phyloP scores from a whole-genome alignment of 495 filamentous ascomycete genomes.

The Neurospora terricola region DNA sequence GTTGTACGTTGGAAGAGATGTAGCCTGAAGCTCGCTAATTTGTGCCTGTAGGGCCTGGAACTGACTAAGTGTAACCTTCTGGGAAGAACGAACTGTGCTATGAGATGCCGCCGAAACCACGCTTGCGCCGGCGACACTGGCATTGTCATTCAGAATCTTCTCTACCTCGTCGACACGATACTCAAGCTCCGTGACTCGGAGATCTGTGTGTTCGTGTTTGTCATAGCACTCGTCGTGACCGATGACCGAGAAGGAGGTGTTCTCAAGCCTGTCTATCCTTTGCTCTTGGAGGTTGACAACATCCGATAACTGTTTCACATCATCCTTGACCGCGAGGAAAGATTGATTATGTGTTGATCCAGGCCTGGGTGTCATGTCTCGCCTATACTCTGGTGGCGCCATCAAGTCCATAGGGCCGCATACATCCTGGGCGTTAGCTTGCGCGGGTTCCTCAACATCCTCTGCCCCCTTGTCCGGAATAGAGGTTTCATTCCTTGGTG shows the following conservation, averaged over 20 bases:
- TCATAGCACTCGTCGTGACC: conserved; percentile 50
- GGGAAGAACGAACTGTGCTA: conserved; percentile 19
- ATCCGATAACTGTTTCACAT: conserved; percentile 25
- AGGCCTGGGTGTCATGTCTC: conserved; percentile 6
- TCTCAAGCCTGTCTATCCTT: conserved; percentile 52
- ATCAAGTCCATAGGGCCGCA: background rate
- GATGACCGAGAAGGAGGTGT: conserved; percentile 45
- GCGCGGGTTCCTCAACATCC: conserved; percentile 11
- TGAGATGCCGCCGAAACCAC: conserved; percentile 36
- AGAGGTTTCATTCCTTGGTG: conserved; percentile 20
- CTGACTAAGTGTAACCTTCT: conserved; percentile 36
- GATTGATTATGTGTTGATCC: conserved; percentile 4
- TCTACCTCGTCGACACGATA: conserved; percentile 51
- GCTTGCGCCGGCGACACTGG: conserved; percentile 32
- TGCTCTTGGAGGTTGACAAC: conserved; percentile 39
- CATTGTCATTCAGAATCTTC: conserved; percentile 38
- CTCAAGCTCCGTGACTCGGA: conserved; percentile 51
- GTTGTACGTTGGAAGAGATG: conserved; percentile 41
- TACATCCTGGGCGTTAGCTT: conserved; percentile 4
- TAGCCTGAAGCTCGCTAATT: conserved; percentile 44
- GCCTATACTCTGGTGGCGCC: background rate
- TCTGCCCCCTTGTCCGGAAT: conserved; percentile 9
- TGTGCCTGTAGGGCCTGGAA: conserved; percentile 47
- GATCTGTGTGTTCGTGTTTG: conserved; percentile 46
- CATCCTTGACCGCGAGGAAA: conserved; percentile 7